Base-by-base conservation (phyloP, 2,329 filamentous ascomycete species). In the Paecilomyces formosus region DNA sequence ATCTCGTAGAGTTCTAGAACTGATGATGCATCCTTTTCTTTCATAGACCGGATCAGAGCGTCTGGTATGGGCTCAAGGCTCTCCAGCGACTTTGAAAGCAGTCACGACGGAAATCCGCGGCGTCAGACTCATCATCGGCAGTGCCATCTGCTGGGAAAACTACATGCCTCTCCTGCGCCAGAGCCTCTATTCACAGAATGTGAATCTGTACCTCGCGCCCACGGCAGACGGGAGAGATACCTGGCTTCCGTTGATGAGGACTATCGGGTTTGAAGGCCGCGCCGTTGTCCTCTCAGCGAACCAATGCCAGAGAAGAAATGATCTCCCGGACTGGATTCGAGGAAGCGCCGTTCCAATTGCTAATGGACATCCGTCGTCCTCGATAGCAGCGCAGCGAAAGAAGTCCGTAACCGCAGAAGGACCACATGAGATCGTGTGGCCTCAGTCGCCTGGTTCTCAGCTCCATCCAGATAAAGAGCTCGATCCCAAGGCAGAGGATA, bases 131-230 rank as follows among this genome's bases (percentile, higher is more conserved):
- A 93, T 90, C 58, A 82, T 97, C 60, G 92, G 88, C 0, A 86
- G 89, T 2, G 93, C 92, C 3, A 95, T 97, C 64, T 96, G 92
- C 79, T 97, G 92, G 92, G 92, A 97, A 74, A 96, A 90, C 73
- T 96, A 93, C 76, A 97, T 96, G 92, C 92, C 92, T 0, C 78
- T 97, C 18, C 79, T 97, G 7, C 84, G 93, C 18, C 89, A 96
- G 70, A 82, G 85, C 15, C 80, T 97, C 39, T 97, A 97, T 73
- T 82, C 85, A 2, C 93, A 97, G 73, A 96, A 96, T 69, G 86
- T 97, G 67, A 96, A 96, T 71, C 77, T 97, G 12, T 97, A 93
- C 74, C 84, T 97, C 1, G 92, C 92, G 0, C 93, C 93, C 0
- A 97, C 92, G 0, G 92, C 92, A 1, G 93, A 97, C 75, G 84